Evolutionary conservation across 2,329 filamentous ascomycete species (phyloP), one percentile per base, ranked within the genome.

Genomic region (Drechslerella dactyloides): DNA sequence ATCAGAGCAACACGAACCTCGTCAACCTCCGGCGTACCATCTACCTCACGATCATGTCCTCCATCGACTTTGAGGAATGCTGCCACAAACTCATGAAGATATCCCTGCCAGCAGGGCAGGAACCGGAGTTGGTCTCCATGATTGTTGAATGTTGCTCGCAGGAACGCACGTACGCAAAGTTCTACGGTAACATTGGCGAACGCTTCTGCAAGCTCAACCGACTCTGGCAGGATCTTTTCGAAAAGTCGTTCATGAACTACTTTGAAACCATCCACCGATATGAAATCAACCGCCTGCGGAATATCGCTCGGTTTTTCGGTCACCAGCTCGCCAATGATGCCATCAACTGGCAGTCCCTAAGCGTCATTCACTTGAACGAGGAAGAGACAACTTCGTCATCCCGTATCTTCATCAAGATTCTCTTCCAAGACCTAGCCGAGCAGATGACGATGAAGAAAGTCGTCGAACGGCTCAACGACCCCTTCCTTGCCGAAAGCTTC

Each of bases 211-310:
- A 96, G 81, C 87, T 99, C 77, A 97, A 97, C 80, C 87, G 94
- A 21, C 85, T 97, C 56, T 99, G 94, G 94, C 90, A 87, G 27
- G 91, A 96, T 74, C 84, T 97, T 4, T 97, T 97, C 75, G 92
- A 97, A 80, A 86, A 91, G 75, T 86, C 89, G 21, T 99, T 99
- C 79, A 85, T 85, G 73, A 93, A 93, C 77, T 97, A 97, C 81
- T 99, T 97, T 83, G 91, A 96, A 73, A 97, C 93, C 0, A 97
- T 97, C 73, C 94, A 99, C 80, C 90, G 94, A 15, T 96, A 96
- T 79, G 94, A 97, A 79, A 97, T 93, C 44, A 97, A 97, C 80
- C 87, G 91, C 72, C 84, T 99, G 40, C 89, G 94, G 74, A 99
- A 97, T 78, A 93, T 97, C 77, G 94, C 93, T 17, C 87, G 93